Conservation (phyloP, 163 green algal genomes). For the Chlorella variabilis region DNA sequence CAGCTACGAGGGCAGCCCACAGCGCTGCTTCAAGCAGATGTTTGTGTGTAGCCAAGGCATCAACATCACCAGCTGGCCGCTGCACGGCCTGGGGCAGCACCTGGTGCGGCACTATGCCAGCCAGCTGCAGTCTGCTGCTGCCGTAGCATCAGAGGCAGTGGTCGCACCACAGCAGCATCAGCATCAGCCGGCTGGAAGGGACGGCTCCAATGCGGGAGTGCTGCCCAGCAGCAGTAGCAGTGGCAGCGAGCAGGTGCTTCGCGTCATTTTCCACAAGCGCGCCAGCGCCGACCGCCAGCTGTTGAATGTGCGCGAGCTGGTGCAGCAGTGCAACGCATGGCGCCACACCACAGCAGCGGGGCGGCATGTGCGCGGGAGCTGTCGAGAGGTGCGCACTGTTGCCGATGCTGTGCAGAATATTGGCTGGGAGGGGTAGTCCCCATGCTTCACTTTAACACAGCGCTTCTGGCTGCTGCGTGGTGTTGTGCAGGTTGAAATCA, state of each 20-base stretch:
- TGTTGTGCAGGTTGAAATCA: not conserved
- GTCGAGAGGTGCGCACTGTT: constrained; percentile 12
- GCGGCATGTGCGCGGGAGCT: not conserved
- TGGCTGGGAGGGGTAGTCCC: not conserved
- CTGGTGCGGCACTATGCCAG: not conserved
- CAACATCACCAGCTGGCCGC: constrained; percentile 4
- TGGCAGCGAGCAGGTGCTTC: not conserved
- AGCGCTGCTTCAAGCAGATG: constrained; percentile 14
- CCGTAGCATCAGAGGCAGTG: not conserved
- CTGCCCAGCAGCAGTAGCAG: not conserved
- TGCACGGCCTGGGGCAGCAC: not conserved
- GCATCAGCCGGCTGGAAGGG: not conserved
- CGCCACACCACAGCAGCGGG: not conserved
- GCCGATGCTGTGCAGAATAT: too few relatives aligned
- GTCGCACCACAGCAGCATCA: not conserved
- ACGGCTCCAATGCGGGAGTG: not conserved
- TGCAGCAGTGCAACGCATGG: constrained; percentile 6
- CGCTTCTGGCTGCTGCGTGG: too few relatives aligned
- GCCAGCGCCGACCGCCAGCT: constrained; percentile 6
- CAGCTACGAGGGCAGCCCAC: constrained; percentile 13
- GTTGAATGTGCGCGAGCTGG: constrained; percentile 16
- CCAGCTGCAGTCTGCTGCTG: not conserved
- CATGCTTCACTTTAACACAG: not conserved
- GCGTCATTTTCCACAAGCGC: constrained; percentile 9
- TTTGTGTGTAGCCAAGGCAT: not conserved